These are phyloP conservation scores for Populus hybrid DNA, from an alignment of 441 rosid genomes.

Conservation along the genomic window DNA sequence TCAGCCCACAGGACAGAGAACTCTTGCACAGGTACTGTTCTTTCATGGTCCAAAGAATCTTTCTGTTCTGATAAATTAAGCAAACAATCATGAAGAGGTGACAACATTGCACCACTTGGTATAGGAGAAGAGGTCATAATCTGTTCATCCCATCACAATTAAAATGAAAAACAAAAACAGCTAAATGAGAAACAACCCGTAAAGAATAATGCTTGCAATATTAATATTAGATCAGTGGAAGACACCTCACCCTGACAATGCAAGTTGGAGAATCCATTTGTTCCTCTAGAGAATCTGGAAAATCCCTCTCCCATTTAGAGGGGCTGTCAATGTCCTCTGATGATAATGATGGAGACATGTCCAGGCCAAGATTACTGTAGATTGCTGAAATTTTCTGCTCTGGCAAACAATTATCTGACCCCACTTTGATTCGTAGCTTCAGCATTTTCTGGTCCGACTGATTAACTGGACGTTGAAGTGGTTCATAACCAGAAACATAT, in stretches of 20 bases:
- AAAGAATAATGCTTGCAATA: not conserved
- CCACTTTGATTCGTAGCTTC: not conserved
- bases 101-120: not conserved
- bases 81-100: not conserved
- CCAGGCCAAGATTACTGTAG: not conserved
- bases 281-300: not conserved
- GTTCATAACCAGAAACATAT: not conserved
- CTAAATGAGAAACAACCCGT: not conserved
- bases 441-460: not conserved
- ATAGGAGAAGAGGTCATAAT: not conserved
- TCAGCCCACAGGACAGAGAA: not conserved
- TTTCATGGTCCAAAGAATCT: not conserved
- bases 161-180: not conserved
- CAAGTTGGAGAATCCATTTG: not conserved
- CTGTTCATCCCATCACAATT: not conserved
- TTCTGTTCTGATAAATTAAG: not conserved
- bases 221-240: not conserved
- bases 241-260: constrained; percentile 1
- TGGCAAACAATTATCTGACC: not conserved
- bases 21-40: not conserved
- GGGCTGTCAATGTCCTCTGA: not conserved
- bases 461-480: not conserved
- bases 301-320: not conserved
- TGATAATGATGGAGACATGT: constrained; percentile 2
- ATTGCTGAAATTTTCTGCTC: not conserved